Conservation (phyloP, 306 rosid genomes). For the Begonia fuchsioides region DNA sequence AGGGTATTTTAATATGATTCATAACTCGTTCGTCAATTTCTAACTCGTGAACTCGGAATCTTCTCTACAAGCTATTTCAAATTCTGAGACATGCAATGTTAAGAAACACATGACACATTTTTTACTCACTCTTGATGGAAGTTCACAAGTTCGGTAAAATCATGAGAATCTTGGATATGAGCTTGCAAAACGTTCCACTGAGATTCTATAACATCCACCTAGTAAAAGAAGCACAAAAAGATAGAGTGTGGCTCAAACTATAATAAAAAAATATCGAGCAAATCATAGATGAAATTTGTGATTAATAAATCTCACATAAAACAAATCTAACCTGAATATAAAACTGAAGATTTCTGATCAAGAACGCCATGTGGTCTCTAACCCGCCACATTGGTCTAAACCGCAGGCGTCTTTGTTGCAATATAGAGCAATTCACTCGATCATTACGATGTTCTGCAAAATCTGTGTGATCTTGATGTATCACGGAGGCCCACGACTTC, state of each 20-base stretch:
- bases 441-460: conserved; percentile 47
- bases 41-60: no score
- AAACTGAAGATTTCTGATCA: conserved; percentile 94
- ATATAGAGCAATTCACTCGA: conserved; percentile 26
- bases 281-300: no score
- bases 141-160: conserved; percentile 81
- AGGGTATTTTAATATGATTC: no score
- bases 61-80: no score
- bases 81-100: no score
- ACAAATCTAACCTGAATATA: conserved; percentile 62
- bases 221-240: conserved; percentile 7
- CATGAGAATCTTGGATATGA: conserved; percentile 84
- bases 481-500: conserved; percentile 89
- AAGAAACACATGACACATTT: conserved; percentile 1
- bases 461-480: conserved; percentile 81
- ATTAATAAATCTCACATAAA: no score
- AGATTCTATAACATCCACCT: conserved; percentile 97
- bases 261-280: no score
- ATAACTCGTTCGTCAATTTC: no score
- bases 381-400: conserved; percentile 70
- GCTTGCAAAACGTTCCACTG: conserved; percentile 91
- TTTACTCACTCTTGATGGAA: conserved; percentile 75
- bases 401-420: conserved; percentile 44
- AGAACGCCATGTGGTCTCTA: conserved; percentile 50
- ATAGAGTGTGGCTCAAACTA: no score